These are phyloP conservation scores for Lablab purpureus DNA, from an alignment of 306 rosid species.

Conservation along the genomic window DNA sequence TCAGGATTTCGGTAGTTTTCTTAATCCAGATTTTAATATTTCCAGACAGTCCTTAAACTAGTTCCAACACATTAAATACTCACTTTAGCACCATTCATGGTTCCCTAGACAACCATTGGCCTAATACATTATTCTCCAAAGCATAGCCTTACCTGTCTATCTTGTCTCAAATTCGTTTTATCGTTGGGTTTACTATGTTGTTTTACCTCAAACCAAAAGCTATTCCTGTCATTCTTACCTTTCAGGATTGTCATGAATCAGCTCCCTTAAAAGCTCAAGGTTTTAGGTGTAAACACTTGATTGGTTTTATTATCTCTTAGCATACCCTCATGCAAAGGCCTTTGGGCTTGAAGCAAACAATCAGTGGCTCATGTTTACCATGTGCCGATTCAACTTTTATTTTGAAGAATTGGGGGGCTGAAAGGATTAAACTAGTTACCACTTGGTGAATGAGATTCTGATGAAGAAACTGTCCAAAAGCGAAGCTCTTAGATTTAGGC, in stretches of 20 bases:
- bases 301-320: slow-evolving; percentile 19
- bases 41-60: neutral
- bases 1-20: slow-evolving; percentile 26
- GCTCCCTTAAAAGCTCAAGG: slow-evolving; percentile 3
- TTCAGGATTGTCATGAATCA: slow-evolving; percentile 11
- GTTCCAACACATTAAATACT: slow-evolving; percentile 9
- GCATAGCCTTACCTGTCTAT: slow-evolving; percentile 19
- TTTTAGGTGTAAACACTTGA: slow-evolving; percentile 5
- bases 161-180: slow-evolving; percentile 9
- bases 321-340: neutral
- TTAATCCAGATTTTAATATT: slow-evolving; percentile 23
- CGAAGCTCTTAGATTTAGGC: slow-evolving; percentile 11
- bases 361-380: neutral
- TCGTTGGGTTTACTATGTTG: slow-evolving; percentile 28
- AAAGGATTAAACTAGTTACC: slow-evolving; percentile 16
- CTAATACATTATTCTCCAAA: slow-evolving; percentile 1
- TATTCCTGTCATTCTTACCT: slow-evolving; percentile 17
- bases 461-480: slow-evolving; percentile 17
- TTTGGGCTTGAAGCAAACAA: slow-evolving; percentile 11
- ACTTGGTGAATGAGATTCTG: slow-evolving; percentile 8
- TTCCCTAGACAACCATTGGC: slow-evolving; percentile 22
- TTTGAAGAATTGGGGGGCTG: neutral
- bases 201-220: slow-evolving; percentile 25
- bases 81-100: slow-evolving; percentile 23
- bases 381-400: neutral